Conservation (phyloP, 352 stramenopile genomes). For the Sclerospora graminicola region DNA sequence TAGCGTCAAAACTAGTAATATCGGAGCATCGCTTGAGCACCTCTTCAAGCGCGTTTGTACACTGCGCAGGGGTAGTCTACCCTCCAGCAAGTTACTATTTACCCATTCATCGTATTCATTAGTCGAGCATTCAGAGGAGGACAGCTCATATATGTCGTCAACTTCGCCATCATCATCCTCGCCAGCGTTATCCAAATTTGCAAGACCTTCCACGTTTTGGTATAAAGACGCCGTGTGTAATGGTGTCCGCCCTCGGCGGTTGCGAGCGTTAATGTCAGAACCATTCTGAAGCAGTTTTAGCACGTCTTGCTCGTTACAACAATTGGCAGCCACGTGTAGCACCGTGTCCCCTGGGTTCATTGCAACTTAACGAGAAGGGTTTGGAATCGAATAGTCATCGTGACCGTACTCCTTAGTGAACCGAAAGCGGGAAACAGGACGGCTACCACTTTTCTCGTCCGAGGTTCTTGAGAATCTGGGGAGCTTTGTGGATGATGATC, state of each 20-base stretch:
- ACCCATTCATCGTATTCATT: no score
- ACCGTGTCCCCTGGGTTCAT: constrained; percentile 84
- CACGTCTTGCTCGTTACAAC: constrained; percentile 80
- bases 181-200: no score
- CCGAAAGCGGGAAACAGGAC: constrained; percentile 56
- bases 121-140: no score
- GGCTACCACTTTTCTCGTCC: constrained; percentile 17
- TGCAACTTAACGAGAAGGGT: constrained; percentile 60
- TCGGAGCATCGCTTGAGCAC: no score
- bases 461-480: constrained; percentile 6
- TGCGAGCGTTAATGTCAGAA: constrained; percentile 77
- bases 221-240: constrained; percentile 78
- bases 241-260: constrained; percentile 65
- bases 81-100: no score
- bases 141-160: no score
- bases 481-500: constrained; percentile 22
- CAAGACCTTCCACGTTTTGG: constrained; percentile 70
- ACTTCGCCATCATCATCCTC: no score
- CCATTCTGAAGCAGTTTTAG: constrained; percentile 80
- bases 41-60: no score
- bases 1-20: no score
- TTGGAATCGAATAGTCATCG: constrained; percentile 31
- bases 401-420: constrained; percentile 76
- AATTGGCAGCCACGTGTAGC: constrained; percentile 79
- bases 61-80: no score